Percentiles rank a stretch among this genome's conserved stretches.
phyloP scores from a whole-genome alignment of 768 basidiomycete genomes.

The Pleurotus platypus region DNA sequence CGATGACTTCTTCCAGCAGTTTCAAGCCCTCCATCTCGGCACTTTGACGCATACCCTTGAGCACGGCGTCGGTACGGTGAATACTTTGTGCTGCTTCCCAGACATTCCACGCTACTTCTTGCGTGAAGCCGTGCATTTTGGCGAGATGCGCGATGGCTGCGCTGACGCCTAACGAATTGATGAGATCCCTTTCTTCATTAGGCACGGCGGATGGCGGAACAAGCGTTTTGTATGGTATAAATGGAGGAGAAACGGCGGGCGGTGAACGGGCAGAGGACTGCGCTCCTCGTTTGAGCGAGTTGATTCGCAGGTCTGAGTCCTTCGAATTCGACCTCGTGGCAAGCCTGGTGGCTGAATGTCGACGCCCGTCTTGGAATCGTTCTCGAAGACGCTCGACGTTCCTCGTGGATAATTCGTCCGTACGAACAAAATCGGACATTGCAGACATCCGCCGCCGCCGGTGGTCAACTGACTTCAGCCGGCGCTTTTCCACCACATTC shows the following conservation, averaged over 20 bases:
- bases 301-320: not conserved
- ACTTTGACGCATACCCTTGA: slow-evolving; percentile 32
- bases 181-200: not conserved
- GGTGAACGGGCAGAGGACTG: not conserved
- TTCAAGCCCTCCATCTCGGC: slow-evolving; percentile 21
- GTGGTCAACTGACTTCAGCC: not conserved
- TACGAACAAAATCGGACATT: not conserved
- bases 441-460: slow-evolving; percentile 1
- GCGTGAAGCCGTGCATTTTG: slow-evolving; percentile 38
- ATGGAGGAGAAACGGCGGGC: not conserved
- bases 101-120: slow-evolving; percentile 36
- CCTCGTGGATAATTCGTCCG: not conserved
- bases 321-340: not conserved
- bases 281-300: not conserved
- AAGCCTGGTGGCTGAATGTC: not conserved
- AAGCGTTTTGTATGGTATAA: not conserved
- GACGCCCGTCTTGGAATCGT: not conserved
- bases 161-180: not conserved
- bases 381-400: not conserved
- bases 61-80: slow-evolving; percentile 30
- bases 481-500: not conserved
- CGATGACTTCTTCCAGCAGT: slow-evolving; percentile 11
- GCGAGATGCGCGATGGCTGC: slow-evolving; percentile 12
- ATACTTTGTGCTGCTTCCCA: slow-evolving; percentile 31
- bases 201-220: not conserved